Percentiles rank a stretch among this genome's conserved stretches.
phyloP scores from a whole-genome alignment of 495 filamentous ascomycete genomes.

The Corynascus novoguineensis region DNA sequence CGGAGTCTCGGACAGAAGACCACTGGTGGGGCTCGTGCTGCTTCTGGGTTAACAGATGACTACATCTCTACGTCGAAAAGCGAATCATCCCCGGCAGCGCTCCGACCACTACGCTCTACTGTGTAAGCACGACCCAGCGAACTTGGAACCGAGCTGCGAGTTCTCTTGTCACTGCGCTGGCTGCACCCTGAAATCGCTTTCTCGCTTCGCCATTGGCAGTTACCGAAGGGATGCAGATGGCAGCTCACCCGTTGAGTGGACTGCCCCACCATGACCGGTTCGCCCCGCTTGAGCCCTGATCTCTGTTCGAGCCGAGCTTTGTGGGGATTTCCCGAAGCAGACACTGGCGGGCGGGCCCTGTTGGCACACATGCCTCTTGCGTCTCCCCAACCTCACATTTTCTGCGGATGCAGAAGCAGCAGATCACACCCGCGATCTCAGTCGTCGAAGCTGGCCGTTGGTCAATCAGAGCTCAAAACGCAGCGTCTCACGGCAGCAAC shows the following conservation, averaged over 20 bases:
- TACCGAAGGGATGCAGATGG: no score
- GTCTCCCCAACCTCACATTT: conserved; percentile 15
- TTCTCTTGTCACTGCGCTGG: neutral
- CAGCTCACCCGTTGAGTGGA: neutral
- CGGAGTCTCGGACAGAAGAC: no score
- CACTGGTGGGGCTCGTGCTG: no score
- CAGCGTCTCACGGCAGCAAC: neutral
- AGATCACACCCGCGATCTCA: neutral
- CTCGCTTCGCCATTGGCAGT: no score
- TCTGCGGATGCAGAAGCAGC: neutral
- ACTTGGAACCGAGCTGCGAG: neutral
- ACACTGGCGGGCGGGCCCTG: neutral
- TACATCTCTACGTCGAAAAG: no score
- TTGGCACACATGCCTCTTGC: conserved; percentile 3
- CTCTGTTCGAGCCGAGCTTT: neutral
- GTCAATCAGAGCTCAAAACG: conserved; percentile 1
- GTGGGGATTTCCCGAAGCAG: neutral
- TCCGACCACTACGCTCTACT: no score
- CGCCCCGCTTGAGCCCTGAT: neutral
- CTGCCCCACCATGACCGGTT: neutral
- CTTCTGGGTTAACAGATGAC: no score
- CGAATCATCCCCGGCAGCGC: no score
- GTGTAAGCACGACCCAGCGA: no score
- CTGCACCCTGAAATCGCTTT: neutral
- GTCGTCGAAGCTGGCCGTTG: neutral